Evolutionary conservation across 2,329 filamentous ascomycete species (phyloP), one percentile per base, ranked within the genome.

Genomic region (Juglanconis oblonga): DNA sequence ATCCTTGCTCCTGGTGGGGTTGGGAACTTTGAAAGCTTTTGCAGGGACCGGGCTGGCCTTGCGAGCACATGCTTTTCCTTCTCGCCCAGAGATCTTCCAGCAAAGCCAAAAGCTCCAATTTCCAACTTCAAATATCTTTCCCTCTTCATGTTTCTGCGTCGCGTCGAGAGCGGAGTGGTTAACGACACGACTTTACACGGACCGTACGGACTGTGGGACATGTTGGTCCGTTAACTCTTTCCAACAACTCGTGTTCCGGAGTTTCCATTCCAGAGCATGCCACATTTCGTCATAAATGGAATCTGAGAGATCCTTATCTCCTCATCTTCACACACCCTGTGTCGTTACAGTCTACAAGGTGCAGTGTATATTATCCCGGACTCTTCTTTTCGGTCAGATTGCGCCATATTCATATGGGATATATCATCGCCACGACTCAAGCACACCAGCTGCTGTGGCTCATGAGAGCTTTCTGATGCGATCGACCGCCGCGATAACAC

Each of bases 11-110:
- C n/a, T 47, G 9, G 44, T n/a, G 38, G 50, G n/a, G 44, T n/a
- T 52, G 50, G n/a, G n/a, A 7, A 14, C 36, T 24, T 45, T 32
- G 36, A 45, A 56, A 60, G 50, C 33, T 55, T 60, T 56, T 60
- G 52, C 52, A 45, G 49, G 40, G 47, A 36, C 45, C 36, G 45
- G 58, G 49, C 48, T 52, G 55, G 48, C 36, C 33, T 47, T 52
- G 58, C 45, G 51, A 51, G 47, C 52, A 60, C 58, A 56, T 60
- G 58, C 52, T 58, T 58, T 58, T 58, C 50, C 2, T 24, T 24
- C 24, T 47, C 3, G 33, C 38, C 58, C 40, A 48, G 52, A 59
- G 58, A 42, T 45, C 58, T 31, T 55, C 48, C 42, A 38, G 35
- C 38, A 14, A 48, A 32, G 29, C 32, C 14, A 50, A 36, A 53